Conservation (phyloP, 345 rosid species). For the Sonneratia caseolaris region DNA sequence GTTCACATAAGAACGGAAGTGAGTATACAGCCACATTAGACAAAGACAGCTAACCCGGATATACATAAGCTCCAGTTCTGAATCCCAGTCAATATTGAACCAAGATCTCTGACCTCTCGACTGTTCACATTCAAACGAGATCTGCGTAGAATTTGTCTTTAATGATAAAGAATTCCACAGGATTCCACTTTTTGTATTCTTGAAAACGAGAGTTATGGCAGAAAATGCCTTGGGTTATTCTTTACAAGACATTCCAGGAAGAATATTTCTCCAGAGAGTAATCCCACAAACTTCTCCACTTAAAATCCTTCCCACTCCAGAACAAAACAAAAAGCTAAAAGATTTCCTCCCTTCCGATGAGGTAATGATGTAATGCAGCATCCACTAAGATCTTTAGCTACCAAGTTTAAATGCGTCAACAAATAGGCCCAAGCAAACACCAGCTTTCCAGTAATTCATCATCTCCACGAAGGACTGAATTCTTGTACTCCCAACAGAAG, state of each 20-base stretch:
- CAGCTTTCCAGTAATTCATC: slow-evolving; percentile 96
- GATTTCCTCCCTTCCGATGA: neutral
- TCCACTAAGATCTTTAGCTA: slow-evolving; percentile 29
- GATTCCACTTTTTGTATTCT: neutral
- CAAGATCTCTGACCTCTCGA: neutral
- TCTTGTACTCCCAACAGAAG: slow-evolving; percentile 40
- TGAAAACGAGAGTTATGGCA: neutral
- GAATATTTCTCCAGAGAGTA: neutral
- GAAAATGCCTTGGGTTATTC: neutral
- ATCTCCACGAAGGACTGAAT: slow-evolving; percentile 62
- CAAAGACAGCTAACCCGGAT: neutral
- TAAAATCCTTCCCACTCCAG: neutral
- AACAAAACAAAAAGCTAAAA: neutral
- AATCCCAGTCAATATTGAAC: neutral
- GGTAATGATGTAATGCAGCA: slow-evolving; percentile 12
- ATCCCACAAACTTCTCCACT: neutral
- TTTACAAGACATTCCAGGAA: neutral
- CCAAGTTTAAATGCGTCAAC: slow-evolving; percentile 98
- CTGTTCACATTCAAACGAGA: neutral
- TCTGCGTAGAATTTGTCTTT: neutral
- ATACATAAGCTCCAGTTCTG: neutral
- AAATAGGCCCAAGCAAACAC: slow-evolving; percentile 88
- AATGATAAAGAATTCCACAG: neutral
- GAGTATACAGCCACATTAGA: neutral
- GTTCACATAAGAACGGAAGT: neutral